phyloP scores from a whole-genome alignment of 257 asterid species.

The Ilex asprella region DNA sequence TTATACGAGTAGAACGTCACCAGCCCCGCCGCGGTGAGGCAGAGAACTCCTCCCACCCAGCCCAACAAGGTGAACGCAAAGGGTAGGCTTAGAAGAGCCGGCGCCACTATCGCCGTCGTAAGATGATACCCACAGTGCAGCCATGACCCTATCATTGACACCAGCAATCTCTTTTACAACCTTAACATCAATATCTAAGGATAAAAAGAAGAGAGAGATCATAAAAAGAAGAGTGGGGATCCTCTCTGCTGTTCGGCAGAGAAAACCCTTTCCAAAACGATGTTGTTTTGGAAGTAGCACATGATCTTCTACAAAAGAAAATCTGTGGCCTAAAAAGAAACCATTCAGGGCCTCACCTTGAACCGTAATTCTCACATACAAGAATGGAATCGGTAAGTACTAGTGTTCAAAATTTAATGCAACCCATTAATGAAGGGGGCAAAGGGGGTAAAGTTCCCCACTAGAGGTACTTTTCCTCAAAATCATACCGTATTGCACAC shows the following conservation, averaged over 20 bases:
- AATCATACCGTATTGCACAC: too few species aligned
- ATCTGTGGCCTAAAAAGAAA: neutral
- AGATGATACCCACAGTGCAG: constrained; percentile 66
- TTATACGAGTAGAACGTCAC: constrained; percentile 59
- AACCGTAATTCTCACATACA: too few species aligned
- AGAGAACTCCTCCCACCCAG: constrained; percentile 50
- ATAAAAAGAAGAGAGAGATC: neutral
- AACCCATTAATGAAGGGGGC: too few species aligned
- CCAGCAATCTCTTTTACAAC: neutral
- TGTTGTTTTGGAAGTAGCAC: too few species aligned
- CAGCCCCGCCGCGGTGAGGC: constrained; percentile 38
- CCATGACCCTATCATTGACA: constrained; percentile 41
- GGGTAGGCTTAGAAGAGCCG: constrained; percentile 60
- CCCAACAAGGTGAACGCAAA: constrained; percentile 50
- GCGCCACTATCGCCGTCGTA: constrained; percentile 63
- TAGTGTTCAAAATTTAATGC: too few species aligned
- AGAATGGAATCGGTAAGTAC: too few species aligned
- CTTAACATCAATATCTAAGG: neutral
- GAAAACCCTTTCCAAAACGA: too few species aligned
- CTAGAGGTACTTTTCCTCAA: too few species aligned
- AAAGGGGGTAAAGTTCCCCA: too few species aligned
- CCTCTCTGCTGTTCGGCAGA: too few species aligned
- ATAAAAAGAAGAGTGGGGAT: neutral
- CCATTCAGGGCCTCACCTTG: too few species aligned
- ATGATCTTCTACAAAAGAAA: too few species aligned